Conservation (phyloP, 495 filamentous ascomycete genomes). For the Geopyxis carbonaria region DNA sequence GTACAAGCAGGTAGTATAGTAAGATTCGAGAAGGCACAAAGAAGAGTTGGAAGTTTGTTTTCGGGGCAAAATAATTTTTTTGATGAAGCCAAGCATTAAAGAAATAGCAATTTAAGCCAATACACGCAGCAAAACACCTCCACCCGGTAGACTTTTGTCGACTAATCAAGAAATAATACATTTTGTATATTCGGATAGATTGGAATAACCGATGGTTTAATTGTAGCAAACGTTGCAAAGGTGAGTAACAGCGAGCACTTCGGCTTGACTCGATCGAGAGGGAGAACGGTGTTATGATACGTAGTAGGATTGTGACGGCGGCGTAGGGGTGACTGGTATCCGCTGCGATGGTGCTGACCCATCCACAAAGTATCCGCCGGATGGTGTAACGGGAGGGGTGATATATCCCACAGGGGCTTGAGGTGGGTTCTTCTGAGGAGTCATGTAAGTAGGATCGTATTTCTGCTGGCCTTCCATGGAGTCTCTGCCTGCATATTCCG, state of each 20-base stretch:
- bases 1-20: neutral
- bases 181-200: conserved; percentile 4
- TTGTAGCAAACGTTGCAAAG: conserved; percentile 10
- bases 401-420: conserved; percentile 69
- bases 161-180: too few relatives aligned
- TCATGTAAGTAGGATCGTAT: conserved; percentile 46
- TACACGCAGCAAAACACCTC: conserved; percentile 22
- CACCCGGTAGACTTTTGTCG: conserved; percentile 9
- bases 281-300: conserved; percentile 14
- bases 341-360: conserved; percentile 18
- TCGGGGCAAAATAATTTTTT: conserved; percentile 10
- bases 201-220: conserved; percentile 7
- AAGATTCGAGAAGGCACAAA: neutral
- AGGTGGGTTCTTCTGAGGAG: conserved; percentile 66
- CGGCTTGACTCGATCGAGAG: conserved; percentile 26
- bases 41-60: conserved; percentile 1
- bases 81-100: conserved; percentile 19
- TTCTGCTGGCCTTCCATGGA: conserved; percentile 32
- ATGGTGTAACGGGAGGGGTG: conserved; percentile 61
- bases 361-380: conserved; percentile 42
- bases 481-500: conserved; percentile 39
- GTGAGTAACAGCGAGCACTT: conserved; percentile 4
- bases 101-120: conserved; percentile 26
- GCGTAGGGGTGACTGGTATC: conserved; percentile 22
- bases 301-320: conserved; percentile 9